Evolutionary conservation across 768 basidiomycete species (phyloP).

Genomic region (Suillus placidus): DNA sequence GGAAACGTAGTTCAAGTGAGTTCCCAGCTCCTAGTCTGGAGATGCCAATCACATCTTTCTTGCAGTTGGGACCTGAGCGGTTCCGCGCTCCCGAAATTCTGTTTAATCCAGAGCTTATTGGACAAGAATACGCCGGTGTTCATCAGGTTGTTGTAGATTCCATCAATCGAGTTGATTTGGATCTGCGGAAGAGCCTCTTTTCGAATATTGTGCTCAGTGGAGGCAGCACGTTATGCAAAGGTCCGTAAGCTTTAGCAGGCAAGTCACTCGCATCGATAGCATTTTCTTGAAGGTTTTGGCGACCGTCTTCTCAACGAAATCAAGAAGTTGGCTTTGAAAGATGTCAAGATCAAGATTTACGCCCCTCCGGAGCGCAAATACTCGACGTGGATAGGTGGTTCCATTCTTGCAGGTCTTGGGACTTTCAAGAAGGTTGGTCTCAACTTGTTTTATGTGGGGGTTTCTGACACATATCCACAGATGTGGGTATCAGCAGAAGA

Average conservation of each 20-base stretch:
- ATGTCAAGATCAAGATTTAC: conserved; percentile 98
- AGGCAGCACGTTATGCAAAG: conserved; percentile 93
- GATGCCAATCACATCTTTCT: conserved; percentile 17
- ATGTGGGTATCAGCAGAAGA: conserved; percentile 99
- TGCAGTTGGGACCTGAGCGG: conserved; percentile 88
- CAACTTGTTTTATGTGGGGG: conserved; percentile 13
- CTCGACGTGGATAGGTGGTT: conserved; percentile 96
- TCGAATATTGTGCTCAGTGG: conserved; percentile 97
- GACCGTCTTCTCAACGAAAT: conserved; percentile 96
- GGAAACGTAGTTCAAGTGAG: conserved; percentile 89
- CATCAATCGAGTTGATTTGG: conserved; percentile 93
- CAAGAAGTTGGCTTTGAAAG: conserved; percentile 92
- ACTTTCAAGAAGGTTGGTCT: conserved; percentile 92
- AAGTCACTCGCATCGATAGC: conserved; percentile 23
- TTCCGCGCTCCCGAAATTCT: conserved; percentile 97
- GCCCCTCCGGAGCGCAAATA: conserved; percentile 99
- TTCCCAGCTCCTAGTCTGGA: conserved; percentile 17
- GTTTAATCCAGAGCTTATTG: conserved; percentile 96
- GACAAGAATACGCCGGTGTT: conserved; percentile 94
- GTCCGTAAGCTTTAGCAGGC: conserved; percentile 43
- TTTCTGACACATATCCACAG: conserved; percentile 41
- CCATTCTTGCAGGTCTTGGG: conserved; percentile 91
- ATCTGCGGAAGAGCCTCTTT: conserved; percentile 92
- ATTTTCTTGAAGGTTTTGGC: conserved; percentile 71
- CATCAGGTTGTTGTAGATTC: conserved; percentile 99